Percentiles rank a stretch among this genome's conserved stretches.
These are phyloP conservation scores for Helenozyma rhizophorensis DNA, from an alignment of 805 yeast genomes.

Conservation along the genomic window DNA sequence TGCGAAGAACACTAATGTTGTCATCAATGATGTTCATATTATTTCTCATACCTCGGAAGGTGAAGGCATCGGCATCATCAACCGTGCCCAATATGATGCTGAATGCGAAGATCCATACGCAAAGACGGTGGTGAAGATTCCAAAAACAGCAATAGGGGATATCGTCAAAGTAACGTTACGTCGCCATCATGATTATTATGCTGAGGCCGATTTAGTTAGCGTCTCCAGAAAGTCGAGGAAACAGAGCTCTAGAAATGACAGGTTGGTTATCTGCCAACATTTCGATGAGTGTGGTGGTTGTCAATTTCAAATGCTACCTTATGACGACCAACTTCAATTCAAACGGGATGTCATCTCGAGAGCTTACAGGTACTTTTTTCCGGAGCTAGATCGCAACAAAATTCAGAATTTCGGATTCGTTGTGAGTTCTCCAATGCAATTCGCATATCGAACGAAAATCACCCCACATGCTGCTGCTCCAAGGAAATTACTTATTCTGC, in stretches of 20 bases:
- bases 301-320: constrained; percentile 38
- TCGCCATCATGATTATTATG: constrained; percentile 26
- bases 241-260: constrained; percentile 19
- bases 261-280: constrained; percentile 28
- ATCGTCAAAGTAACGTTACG: constrained; percentile 23
- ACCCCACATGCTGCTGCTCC: constrained; percentile 34
- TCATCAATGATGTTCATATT: constrained; percentile 17
- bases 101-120: constrained; percentile 4
- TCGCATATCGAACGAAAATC: constrained; percentile 35
- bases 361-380: constrained; percentile 34
- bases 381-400: constrained; percentile 11
- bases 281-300: constrained; percentile 40
- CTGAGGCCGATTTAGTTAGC: constrained; percentile 26
- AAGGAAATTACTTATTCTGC: constrained; percentile 4
- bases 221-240: constrained; percentile 10
- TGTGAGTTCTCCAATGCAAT: constrained; percentile 34
- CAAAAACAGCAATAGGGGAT: constrained; percentile 39
- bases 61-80: constrained; percentile 32
- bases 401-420: constrained; percentile 22
- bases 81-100: constrained; percentile 15
- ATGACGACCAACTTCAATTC: constrained; percentile 33
- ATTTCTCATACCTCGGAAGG: constrained; percentile 30
- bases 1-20: constrained; percentile 10
- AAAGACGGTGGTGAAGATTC: constrained; percentile 26
- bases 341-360: constrained; percentile 27